Percentiles rank a stretch among this genome's conserved stretches.
These are phyloP conservation scores for Daldinia concentrica DNA, from an alignment of 495 filamentous ascomycete species.

Conservation along the genomic window DNA sequence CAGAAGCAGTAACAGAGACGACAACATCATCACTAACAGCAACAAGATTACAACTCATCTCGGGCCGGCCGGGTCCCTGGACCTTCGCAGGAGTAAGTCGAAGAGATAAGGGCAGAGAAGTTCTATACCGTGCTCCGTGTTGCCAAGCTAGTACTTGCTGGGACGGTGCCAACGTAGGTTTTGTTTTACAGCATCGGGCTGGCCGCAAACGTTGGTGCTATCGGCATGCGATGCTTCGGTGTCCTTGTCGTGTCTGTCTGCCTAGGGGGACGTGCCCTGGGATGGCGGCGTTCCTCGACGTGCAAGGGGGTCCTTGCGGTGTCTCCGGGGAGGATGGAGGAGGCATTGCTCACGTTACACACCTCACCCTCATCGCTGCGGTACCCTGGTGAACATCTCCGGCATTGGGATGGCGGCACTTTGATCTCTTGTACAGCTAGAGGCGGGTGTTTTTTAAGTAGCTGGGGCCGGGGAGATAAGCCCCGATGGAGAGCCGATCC, in stretches of 20 bases:
- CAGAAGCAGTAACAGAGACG: background rate
- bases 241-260: conserved; percentile 3
- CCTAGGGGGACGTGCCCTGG: background rate
- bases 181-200: background rate
- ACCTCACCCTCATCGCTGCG: conserved; percentile 7
- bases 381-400: background rate
- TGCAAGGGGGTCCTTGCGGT: conserved; percentile 6
- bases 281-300: conserved; percentile 13
- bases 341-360: conserved; percentile 10
- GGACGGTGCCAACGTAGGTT: conserved; percentile 11
- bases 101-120: conserved; percentile 12
- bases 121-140: conserved; percentile 7
- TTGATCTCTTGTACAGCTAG: background rate
- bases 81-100: conserved; percentile 10
- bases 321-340: background rate
- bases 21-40: background rate
- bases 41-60: background rate
- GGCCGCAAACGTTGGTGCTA: conserved; percentile 10
- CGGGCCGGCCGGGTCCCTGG: conserved; percentile 4
- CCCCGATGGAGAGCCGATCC: background rate
- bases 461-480: conserved; percentile 7
- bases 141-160: conserved; percentile 11
- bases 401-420: background rate
- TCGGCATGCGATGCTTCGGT: background rate
- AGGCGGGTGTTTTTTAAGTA: background rate